Conservation (phyloP, 2,329 filamentous ascomycete genomes). For the Trichoderma sp. region DNA sequence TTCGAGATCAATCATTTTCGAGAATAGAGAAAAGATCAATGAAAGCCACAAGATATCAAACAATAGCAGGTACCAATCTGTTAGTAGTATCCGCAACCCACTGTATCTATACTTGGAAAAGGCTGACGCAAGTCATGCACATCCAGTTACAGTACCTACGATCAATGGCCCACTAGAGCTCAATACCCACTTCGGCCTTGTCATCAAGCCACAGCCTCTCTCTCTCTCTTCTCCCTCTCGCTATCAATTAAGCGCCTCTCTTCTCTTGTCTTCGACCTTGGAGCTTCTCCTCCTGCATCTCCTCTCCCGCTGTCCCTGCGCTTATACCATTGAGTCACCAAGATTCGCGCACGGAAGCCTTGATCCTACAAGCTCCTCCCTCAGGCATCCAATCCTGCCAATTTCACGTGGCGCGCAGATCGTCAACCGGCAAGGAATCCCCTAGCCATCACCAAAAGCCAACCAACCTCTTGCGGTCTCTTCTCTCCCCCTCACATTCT, state of each 20-base stretch:
- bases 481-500: not conserved
- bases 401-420: not conserved
- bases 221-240: not conserved
- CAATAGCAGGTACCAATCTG: not conserved
- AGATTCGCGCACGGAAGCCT: not conserved
- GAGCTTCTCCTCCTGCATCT: not conserved
- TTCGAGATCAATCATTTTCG: not conserved
- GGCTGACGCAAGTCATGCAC: not conserved
- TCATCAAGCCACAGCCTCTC: constrained; percentile 4
- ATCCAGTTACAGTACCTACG: not conserved
- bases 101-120: not conserved
- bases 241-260: not conserved
- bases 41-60: not conserved
- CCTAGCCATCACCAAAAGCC: not conserved
- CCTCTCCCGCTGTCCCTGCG: not conserved
- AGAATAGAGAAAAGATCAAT: not conserved
- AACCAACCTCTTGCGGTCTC: constrained; percentile 2
- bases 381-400: too few species aligned
- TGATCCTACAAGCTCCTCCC: not conserved
- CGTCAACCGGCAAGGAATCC: not conserved
- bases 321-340: not conserved
- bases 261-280: not conserved
- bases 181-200: constrained; percentile 11
- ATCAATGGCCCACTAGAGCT: constrained; percentile 7
- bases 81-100: not conserved